Conservation (phyloP, 192 early-diverging fungal species). For the Backusella sp. region DNA sequence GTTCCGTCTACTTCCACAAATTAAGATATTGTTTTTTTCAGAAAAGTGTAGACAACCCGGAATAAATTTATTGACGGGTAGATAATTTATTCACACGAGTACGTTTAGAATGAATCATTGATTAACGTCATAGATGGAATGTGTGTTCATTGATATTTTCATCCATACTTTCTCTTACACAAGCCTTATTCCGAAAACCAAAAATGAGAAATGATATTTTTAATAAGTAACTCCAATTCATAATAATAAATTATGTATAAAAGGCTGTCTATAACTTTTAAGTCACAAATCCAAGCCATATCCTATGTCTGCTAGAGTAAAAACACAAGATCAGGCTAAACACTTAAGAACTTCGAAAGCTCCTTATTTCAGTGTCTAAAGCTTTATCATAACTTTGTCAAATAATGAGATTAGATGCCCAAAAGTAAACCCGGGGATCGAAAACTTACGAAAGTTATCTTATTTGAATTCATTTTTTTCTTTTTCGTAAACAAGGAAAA, state of each 20-base stretch:
- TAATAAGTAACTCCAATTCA: background rate
- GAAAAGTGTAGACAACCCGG: background rate
- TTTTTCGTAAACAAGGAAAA: background rate
- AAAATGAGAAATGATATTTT: background rate
- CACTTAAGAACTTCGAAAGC: background rate
- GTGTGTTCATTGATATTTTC: background rate
- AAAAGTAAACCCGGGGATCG: background rate
- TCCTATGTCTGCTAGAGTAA: background rate
- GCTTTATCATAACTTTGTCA: background rate
- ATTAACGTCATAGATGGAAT: background rate
- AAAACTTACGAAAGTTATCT: background rate
- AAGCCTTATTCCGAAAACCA: background rate
- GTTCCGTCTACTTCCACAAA: background rate
- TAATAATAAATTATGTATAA: background rate
- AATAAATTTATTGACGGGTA: background rate
- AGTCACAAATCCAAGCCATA: background rate
- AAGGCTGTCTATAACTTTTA: background rate
- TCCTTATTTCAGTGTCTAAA: background rate
- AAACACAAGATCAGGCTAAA: background rate
- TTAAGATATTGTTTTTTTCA: background rate
- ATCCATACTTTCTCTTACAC: background rate
- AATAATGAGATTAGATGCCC: background rate
- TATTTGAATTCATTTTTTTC: background rate
- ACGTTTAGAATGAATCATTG: background rate
- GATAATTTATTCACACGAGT: background rate